Base-by-base conservation (phyloP, 306 rosid species). In the Prinsepia uniflora region DNA sequence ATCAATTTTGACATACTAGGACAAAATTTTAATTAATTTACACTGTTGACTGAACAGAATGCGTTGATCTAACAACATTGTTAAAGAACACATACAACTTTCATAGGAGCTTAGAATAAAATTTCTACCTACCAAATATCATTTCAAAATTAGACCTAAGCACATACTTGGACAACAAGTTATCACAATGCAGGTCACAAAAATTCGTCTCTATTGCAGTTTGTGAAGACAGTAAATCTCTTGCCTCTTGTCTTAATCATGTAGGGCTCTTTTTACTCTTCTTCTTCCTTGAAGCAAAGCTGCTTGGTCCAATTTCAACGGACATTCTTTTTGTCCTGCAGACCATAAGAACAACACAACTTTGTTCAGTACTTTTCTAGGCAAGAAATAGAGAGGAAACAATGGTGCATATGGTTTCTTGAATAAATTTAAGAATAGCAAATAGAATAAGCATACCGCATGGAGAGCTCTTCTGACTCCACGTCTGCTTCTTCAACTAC, bases 241-340 rank as follows among this genome's bases (percentile, higher is more conserved):
- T 2, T 61, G 43, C 46, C 44, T 61, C 12, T 6, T 20, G 61
- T 20, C 45, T 40, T 17, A 18, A 79, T 76, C 83, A 87, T 54
- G 45, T 44, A 0, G 56, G 64, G 68, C 63, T 76, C 75, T 81
- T 86, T 86, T 89, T 94, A 66, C 79, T 82, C 84, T 91, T 94
- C 87, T 93, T 93, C 88, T 94, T 91, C 78, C 96, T 89, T 19
- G 97, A 83, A 44, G 96, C 97, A 84, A 82, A 87, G 84, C 92
- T 89, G 84, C 97, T 83, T 4, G 94, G 98, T 79, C 96, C 96
- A 66, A 93, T 80, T 83, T 87, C 97, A 45, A 81, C 79, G 22
- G 98, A 83, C 87, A 86, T 85, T 84, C 98, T 88, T 78, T 93
- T 93, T 15, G 94, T 78, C 75, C 98, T 93, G 86, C 77, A 82